These are phyloP conservation scores for Beauveria australis DNA, from an alignment of 2,329 filamentous ascomycete species.

Conservation along the genomic window DNA sequence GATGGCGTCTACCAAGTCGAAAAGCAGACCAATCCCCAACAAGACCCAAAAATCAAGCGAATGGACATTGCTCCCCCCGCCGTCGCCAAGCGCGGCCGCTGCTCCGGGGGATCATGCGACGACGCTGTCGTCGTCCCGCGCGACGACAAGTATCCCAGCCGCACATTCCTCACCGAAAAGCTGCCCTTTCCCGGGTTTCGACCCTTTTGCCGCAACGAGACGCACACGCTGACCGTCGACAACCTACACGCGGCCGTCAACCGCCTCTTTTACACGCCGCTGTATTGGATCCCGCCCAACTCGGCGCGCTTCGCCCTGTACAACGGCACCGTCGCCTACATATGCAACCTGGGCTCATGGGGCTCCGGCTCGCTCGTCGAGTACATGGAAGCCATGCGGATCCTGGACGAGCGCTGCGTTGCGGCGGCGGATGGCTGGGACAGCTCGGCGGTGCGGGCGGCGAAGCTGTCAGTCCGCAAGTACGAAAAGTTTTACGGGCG, in stretches of 20 bases:
- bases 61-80: neutral
- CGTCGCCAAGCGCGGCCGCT: neutral
- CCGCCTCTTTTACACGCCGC: conserved; percentile 11
- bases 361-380: conserved; percentile 10
- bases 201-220: neutral
- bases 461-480: neutral
- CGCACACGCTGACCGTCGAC: neutral
- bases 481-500: conserved; percentile 10
- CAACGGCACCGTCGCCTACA: conserved; percentile 5
- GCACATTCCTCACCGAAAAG: neutral
- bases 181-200: neutral
- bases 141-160: too few species aligned
- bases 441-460: neutral
- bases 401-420: conserved; percentile 6
- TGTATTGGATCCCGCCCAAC: conserved; percentile 9
- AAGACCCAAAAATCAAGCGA: neutral
- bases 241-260: conserved; percentile 8
- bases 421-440: neutral
- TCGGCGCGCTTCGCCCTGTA: conserved; percentile 10
- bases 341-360: conserved; percentile 11
- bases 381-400: conserved; percentile 11
- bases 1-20: neutral
- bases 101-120: neutral
- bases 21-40: neutral
- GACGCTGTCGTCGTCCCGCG: too few species aligned